Base-by-base conservation (phyloP, 2,329 filamentous ascomycete genomes). In the Zelopaecilomyces penicillatus region DNA sequence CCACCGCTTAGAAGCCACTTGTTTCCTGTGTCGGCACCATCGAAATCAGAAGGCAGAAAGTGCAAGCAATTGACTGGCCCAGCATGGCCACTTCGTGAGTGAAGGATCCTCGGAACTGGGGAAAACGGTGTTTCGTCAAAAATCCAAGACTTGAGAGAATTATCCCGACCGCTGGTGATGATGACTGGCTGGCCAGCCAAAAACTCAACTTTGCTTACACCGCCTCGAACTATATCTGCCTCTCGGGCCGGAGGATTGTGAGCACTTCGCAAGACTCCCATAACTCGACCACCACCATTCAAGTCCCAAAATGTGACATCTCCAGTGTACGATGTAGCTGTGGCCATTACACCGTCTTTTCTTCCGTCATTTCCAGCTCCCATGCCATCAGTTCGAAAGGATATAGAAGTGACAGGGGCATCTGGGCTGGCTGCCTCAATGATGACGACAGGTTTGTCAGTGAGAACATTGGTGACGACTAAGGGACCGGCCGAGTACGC, bases 271-370 rank as follows among this genome's bases (percentile, higher is more conserved):
- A 98, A 73, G 9, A 95, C 79, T 39, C 93, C 90, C 67, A 86
- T 87, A 45, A 95, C 82, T 54, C 87, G 82, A 5, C 89, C 89
- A 11, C 89, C 89, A 33, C 85, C 76, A 60, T 96, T 96, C 45
- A 98, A 73, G 62, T 98, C 93, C 93, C 93, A 98, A 52, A 98
- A 84, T 0, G 87, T 95, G 37, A 98, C 78, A 63, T 98, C 93
- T 31, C 93, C 91, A 49, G 78, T 90, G 4, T 78, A 73, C 28
- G 73, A 71, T 26, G 87, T 89, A 6, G 88, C 82, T 1, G 93
- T 97, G 6, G 91, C 91, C 89, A 98, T 95, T 44, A 96, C 87
- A 43, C 93, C 93, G 32, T 89, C 79, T 54, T 83, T 82, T 44
- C 82, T 80, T 1, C 91, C 90, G 64, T 96, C 88, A 31, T 88